A percentile compares a stretch with the other conserved stretches of the same genome.
Evolutionary conservation across 2,329 filamentous ascomycete species (phyloP).

Genomic region (Scytalidium sp.): DNA sequence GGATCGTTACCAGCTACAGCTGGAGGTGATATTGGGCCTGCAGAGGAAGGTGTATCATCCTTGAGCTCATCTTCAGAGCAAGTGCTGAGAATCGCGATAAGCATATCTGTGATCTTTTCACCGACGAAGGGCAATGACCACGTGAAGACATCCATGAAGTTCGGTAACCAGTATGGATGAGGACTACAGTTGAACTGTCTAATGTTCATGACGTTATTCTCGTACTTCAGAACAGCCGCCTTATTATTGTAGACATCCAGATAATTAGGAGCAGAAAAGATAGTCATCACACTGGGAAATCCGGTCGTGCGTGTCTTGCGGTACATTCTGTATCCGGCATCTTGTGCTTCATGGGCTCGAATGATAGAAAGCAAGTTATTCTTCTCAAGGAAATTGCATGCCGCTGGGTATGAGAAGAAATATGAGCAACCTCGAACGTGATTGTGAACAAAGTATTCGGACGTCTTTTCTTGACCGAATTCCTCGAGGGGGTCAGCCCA

Average conservation of each 20-base stretch:
- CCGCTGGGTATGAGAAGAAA: slow-evolving; percentile 98
- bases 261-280: slow-evolving; percentile 98
- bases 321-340: slow-evolving; percentile 99
- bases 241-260: slow-evolving; percentile 99
- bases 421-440: slow-evolving; percentile 98
- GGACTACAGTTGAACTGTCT: slow-evolving; percentile 99
- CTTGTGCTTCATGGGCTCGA: slow-evolving; percentile 95
- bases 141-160: slow-evolving; percentile 99
- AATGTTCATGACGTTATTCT: slow-evolving; percentile 99
- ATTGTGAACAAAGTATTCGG: slow-evolving; percentile 97
- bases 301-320: slow-evolving; percentile 96
- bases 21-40: slow-evolving; percentile 73
- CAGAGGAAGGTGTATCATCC: slow-evolving; percentile 74
- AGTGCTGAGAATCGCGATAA: slow-evolving; percentile 96
- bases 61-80: slow-evolving; percentile 99
- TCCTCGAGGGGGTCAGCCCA: slow-evolving; percentile 98
- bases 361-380: slow-evolving; percentile 98
- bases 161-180: slow-evolving; percentile 98
- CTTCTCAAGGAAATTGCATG: slow-evolving; percentile 96
- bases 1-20: slow-evolving; percentile 59
- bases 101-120: slow-evolving; percentile 99
- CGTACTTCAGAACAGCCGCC: slow-evolving; percentile 96
- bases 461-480: slow-evolving; percentile 97
- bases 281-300: slow-evolving; percentile 99
- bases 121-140: slow-evolving; percentile 99